phyloP scores from a whole-genome alignment of 441 rosid species.

The Cnidoscolus chayamansa region DNA sequence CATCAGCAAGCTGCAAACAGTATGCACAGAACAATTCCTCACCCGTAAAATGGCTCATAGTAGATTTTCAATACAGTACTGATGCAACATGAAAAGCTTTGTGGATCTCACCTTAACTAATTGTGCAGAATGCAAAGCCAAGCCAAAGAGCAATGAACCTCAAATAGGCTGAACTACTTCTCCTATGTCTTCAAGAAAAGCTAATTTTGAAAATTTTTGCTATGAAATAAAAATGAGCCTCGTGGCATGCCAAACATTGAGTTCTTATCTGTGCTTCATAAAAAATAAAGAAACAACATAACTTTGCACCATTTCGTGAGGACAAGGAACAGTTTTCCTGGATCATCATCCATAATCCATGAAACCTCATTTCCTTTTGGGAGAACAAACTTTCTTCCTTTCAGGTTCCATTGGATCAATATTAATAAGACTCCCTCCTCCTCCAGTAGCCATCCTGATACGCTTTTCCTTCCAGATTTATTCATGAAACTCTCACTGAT shows the following conservation, averaged over 20 bases:
- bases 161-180: neutral
- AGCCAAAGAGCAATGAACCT: slow-evolving; percentile 25
- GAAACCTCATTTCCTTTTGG: too few relatives aligned
- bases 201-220: neutral
- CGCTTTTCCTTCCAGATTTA: neutral
- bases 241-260: too few relatives aligned
- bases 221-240: neutral
- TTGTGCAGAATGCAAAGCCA: slow-evolving; percentile 36
- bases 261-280: neutral
- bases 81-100: slow-evolving; percentile 32
- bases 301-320: neutral
- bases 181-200: neutral
- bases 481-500: neutral
- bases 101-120: slow-evolving; percentile 49
- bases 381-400: neutral
- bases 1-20: neutral
- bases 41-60: slow-evolving; percentile 38
- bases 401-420: neutral
- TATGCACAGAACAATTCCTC: slow-evolving; percentile 33
- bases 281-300: neutral
- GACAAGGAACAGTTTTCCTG: slow-evolving; percentile 1
- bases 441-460: too few relatives aligned
- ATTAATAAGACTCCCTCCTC: too few relatives aligned
- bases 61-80: slow-evolving; percentile 23
- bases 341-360: neutral